Evolutionary conservation across 2,329 filamentous ascomycete species (phyloP).

Genomic region (Colletotrichum falcatum): DNA sequence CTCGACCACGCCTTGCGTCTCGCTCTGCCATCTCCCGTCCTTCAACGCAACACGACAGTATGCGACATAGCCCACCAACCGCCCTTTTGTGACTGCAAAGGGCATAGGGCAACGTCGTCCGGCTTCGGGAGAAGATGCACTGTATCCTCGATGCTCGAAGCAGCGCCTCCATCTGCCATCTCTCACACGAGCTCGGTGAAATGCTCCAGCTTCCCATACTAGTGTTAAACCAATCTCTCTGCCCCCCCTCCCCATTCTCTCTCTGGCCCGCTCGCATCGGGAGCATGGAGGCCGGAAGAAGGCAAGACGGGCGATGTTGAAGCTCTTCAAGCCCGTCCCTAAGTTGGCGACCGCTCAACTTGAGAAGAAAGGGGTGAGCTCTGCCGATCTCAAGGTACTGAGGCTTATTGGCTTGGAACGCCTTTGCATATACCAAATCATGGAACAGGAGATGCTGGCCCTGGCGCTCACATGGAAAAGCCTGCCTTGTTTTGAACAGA

Average conservation of each 20-base stretch:
- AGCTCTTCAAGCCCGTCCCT: not conserved
- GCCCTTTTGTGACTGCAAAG: not conserved
- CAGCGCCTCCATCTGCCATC: not conserved
- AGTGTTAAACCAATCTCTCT: not conserved
- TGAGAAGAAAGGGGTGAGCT: not conserved
- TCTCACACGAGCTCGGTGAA: not conserved
- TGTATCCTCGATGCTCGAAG: not conserved
- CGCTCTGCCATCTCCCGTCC: not conserved
- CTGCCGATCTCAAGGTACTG: not conserved
- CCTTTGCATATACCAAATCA: not conserved
- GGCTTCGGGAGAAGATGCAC: not conserved
- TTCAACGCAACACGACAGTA: not conserved
- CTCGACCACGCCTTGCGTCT: not conserved
- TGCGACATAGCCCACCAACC: not conserved
- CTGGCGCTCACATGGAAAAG: not conserved
- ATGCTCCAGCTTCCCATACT: not conserved
- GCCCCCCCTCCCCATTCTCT: not conserved
- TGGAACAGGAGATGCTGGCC: not conserved
- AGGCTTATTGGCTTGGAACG: not conserved
- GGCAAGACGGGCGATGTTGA: not conserved
- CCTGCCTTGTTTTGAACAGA: not conserved
- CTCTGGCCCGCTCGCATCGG: too few species aligned
- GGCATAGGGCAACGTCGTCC: constrained; percentile 2
- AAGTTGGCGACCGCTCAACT: not conserved
- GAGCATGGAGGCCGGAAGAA: not conserved